Percentiles rank a stretch among this genome's conserved stretches.
Evolutionary conservation across 345 rosid species (phyloP).

Genomic region (Pseudoturritis turrita): DNA sequence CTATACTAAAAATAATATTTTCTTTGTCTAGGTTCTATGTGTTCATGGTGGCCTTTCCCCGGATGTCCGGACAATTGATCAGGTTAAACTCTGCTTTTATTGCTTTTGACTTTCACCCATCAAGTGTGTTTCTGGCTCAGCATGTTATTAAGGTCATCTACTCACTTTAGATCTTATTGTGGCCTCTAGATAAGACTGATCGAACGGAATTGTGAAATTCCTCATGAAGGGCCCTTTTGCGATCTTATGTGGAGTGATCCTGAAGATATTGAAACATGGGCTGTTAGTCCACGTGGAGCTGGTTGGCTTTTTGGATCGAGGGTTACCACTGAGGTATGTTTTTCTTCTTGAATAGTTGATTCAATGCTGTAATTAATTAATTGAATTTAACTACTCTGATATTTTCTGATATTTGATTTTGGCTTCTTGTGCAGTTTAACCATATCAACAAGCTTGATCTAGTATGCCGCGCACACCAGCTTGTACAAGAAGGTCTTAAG

Average conservation of each 20-base stretch:
- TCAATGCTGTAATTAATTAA: neutral
- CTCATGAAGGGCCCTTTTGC: constrained; percentile 99
- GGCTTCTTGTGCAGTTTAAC: constrained; percentile 61
- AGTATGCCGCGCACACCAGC: constrained; percentile 99
- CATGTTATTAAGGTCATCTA: constrained; percentile 3
- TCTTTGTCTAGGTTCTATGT: constrained; percentile 72
- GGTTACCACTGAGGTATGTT: constrained; percentile 87
- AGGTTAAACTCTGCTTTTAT: constrained; percentile 41
- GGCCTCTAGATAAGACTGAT: constrained; percentile 73
- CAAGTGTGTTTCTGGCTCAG: neutral
- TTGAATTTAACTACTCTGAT: neutral
- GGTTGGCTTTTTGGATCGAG: constrained; percentile 99
- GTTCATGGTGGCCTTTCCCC: constrained; percentile 99
- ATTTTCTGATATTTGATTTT: constrained; percentile 2
- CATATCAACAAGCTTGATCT: constrained; percentile 89
- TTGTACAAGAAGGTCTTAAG: constrained; percentile 99
- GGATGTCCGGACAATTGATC: constrained; percentile 93
- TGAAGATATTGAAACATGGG: constrained; percentile 99
- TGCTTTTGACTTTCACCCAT: neutral
- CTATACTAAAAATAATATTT: neutral
- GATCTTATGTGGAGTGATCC: constrained; percentile 99
- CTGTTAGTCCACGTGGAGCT: constrained; percentile 99
- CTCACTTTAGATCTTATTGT: constrained; percentile 18
- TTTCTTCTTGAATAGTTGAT: neutral
- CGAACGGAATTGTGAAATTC: constrained; percentile 97